Base-by-base conservation (phyloP, 2,329 filamentous ascomycete genomes). In the Cylindrodendrum hubeiense region DNA sequence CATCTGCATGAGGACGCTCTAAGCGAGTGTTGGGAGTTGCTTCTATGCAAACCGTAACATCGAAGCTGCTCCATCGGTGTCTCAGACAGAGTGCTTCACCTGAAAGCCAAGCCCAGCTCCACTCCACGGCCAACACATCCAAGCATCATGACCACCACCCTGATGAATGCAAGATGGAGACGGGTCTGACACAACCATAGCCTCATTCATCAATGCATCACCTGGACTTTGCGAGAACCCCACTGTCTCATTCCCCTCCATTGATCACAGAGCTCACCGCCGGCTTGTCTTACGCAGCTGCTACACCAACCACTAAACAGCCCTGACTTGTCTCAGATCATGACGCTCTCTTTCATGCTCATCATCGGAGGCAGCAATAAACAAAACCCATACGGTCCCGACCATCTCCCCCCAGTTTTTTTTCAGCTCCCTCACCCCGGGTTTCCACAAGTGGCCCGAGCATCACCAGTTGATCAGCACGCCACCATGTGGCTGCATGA, bases 381-480 rank as follows among this genome's bases (percentile, higher is more conserved):
- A 17, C 44, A 24, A 22, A 22, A 44, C 21, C 17, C 37, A 39
- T 6, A n/a, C 41, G 24, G 21, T 22, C 13, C 15, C 22, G 22
- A 47, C 21, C 22, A 26, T n/a, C 22, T 19, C 44, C 22, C 9
- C 28, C 22, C 17, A n/a, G 15, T 46, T 44, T 43, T 43, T n/a
- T 19, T 19, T 30, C 44, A 49, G 28, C 46, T 50, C 33, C 4
- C 39, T 37, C 15, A 19, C 19, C 50, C 50, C 13, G 17, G 33
- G n/a, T n/a, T 39, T 17, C 33, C 17, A 12, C 33, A 22, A 53
- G 15, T 53, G 50, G 50, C 21, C 50, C 33, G 6, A 60, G 58
- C 50, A 30, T 10, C 15, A 26, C 26, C 33, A 34, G 28, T 60
- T 47, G 28, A 63, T 63, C 60, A 52, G 53, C 60, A 63, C 60